Base-by-base conservation (phyloP, 129 eudicot species). In the Oenanthe sinensis region DNA sequence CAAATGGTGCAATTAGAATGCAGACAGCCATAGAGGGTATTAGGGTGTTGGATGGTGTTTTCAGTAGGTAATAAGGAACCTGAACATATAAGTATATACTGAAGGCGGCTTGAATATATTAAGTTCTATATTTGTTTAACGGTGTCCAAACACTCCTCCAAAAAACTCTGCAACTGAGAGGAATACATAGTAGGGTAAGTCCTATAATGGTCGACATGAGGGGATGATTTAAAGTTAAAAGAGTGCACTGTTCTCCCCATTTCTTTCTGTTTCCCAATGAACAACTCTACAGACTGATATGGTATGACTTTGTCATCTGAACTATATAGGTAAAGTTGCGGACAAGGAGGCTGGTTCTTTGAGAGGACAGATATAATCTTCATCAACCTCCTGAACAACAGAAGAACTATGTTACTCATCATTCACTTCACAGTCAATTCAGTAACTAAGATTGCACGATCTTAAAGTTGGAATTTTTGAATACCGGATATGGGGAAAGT, bases 251-350 rank as follows among this genome's bases (percentile, higher is more conserved):
- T 78, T 81, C 81, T 86, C 71, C 97, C 99, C 28, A 30, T 74
- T 75, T 71, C 82, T 83, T 82, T 87, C 81, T 95, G 97, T 20
- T 81, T 80, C 14, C 85, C 88, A 0, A 82, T 86, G 47, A 95
- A 92, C 30, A 87, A 83, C 75, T 95, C 99, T 39, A 92, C 87
- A 0, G 86, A 81, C 40, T 79, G 81, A 77, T 73, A 84, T 16
- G 97, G 97, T 74, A 95, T 92, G 73, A 95, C 94, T 80, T 86
- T 92, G 79, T 95, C 97, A 2, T 87, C 88, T 75, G 92, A 90
- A 85, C 99, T 92, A 77, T 95, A 95, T 62, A 95, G 85, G 77
- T 87, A 95, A 42, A 95, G 96, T 80, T 95, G 98, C 46, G 98
- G 97, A 81, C 88, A 81, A 11, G 60, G 78, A 54, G 97, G 96